Evolutionary conservation across 2,329 filamentous ascomycete species (phyloP).

Genomic region (Pezicula rhizophila): DNA sequence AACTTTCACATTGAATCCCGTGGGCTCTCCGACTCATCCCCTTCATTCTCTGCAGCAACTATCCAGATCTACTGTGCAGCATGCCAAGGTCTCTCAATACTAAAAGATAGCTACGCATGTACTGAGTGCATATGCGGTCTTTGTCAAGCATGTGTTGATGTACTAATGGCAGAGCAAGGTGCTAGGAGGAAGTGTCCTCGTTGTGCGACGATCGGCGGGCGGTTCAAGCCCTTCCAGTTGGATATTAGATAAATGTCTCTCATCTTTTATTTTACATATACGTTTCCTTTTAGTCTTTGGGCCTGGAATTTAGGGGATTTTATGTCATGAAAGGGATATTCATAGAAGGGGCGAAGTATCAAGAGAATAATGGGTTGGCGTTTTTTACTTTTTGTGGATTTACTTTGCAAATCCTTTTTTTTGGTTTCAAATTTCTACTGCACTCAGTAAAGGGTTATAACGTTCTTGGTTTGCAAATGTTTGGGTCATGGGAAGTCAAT

Average conservation of each 20-base stretch:
- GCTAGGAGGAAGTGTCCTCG: constrained; percentile 72
- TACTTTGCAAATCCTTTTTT: too few relatives aligned
- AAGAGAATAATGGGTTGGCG: too few relatives aligned
- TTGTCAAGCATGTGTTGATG: constrained; percentile 81
- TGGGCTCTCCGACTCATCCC: constrained; percentile 64
- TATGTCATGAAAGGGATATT: constrained; percentile 4
- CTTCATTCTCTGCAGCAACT: constrained; percentile 64
- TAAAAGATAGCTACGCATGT: constrained; percentile 86
- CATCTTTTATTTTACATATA: background rate
- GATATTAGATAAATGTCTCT: constrained; percentile 56
- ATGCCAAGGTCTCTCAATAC: constrained; percentile 68
- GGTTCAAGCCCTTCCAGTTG: constrained; percentile 80
- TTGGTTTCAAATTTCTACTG: too few relatives aligned
- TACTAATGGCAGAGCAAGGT: constrained; percentile 69
- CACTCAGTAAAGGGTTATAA: too few relatives aligned
- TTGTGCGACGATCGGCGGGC: constrained; percentile 71
- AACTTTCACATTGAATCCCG: constrained; percentile 65
- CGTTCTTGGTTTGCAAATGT: too few relatives aligned
- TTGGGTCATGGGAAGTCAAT: too few relatives aligned
- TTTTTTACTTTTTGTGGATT: too few relatives aligned
- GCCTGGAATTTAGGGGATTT: background rate
- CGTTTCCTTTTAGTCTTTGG: background rate
- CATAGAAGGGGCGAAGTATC: background rate
- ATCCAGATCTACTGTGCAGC: constrained; percentile 91
- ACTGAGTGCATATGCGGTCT: constrained; percentile 95